phyloP scores from a whole-genome alignment of 495 filamentous ascomycete genomes.

The Aspergillus diversus region DNA sequence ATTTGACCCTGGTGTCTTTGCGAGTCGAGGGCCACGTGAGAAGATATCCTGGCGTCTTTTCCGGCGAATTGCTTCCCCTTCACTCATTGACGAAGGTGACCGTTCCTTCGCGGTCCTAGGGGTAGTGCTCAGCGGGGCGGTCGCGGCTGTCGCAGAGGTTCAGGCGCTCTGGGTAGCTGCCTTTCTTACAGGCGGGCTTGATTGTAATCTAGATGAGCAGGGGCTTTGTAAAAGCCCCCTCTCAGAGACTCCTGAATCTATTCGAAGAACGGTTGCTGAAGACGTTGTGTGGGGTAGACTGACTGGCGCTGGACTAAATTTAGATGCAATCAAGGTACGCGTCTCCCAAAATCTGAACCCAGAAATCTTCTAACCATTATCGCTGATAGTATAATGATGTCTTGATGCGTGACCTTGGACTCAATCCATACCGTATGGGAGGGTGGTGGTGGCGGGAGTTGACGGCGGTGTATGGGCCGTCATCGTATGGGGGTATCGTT shows the following conservation, averaged over 20 bases:
- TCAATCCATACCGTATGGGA: conserved; percentile 35
- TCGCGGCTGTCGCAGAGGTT: conserved; percentile 59
- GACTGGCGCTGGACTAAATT: conserved; percentile 30
- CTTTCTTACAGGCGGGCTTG: conserved; percentile 46
- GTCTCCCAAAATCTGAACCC: not conserved
- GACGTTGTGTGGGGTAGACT: conserved; percentile 34
- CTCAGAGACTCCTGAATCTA: not conserved
- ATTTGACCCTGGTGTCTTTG: conserved; percentile 17
- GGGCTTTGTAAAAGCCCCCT: not conserved
- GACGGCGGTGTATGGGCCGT: conserved; percentile 33
- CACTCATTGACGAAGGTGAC: conserved; percentile 52
- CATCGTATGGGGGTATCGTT: conserved; percentile 36
- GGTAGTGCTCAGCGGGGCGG: conserved; percentile 56
- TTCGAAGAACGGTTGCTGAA: conserved; percentile 27
- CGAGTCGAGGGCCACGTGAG: conserved; percentile 27
- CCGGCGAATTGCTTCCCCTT: conserved; percentile 59
- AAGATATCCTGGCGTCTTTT: conserved; percentile 50
- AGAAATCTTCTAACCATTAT: not conserved
- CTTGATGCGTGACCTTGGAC: conserved; percentile 34
- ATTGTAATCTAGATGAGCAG: not conserved
- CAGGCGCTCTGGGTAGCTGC: conserved; percentile 72
- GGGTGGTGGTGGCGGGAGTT: conserved; percentile 31
- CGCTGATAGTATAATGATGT: conserved; percentile 35
- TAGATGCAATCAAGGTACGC: conserved; percentile 37
- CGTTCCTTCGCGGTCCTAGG: conserved; percentile 67